Evolutionary conservation across 176 grass and related monocot species (phyloP), one percentile per base, ranked within the genome.

Genomic region (Musa schizocarpa): DNA sequence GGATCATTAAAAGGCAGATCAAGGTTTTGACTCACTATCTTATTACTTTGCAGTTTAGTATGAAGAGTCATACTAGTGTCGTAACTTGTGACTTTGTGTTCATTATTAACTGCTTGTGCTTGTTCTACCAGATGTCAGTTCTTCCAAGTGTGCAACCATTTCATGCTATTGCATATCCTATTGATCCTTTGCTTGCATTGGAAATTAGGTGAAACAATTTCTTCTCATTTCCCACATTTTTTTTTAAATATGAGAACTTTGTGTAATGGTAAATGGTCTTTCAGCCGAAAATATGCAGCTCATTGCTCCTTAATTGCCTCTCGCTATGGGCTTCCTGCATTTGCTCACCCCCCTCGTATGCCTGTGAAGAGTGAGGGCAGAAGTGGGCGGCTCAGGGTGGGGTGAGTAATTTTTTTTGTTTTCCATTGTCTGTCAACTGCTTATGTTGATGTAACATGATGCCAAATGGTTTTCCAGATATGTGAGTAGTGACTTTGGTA

Each of bases 61-160:
- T 53, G 8, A 8, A 57, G 53, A 17, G 9, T 65, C 22, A 0
- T 50, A 13, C 61, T 23, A 29, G 17, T 43, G 34, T 43, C 34
- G 4, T 43, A 43, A 43, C 34, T 43, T 43, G 29, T 34, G 34
- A 43, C 34, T 43, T 43, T 43, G 34, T 4, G 34, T 43, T 43
- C 34, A 43, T 43, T 43, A 43, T 43, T 27, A 43, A 43, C 34
- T 43, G 4, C 34, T 43, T 43, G 3, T 43, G 34, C 34, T 6
- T 43, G 34, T 43, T 43, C 34, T 5, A 43, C 29, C 64, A 72
- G 69, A 72, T 73, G 53, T 53, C 65, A 8, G 27, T 96, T 82
- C 88, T 96, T 72, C 92, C 92, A 71, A 91, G 92, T 79, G 88
- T 96, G 79, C 92, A 96, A 78, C 92, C 92, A 80, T 96, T 96